phyloP scores from a whole-genome alignment of 768 basidiomycete species.

The Leucogyrophana mollusca region DNA sequence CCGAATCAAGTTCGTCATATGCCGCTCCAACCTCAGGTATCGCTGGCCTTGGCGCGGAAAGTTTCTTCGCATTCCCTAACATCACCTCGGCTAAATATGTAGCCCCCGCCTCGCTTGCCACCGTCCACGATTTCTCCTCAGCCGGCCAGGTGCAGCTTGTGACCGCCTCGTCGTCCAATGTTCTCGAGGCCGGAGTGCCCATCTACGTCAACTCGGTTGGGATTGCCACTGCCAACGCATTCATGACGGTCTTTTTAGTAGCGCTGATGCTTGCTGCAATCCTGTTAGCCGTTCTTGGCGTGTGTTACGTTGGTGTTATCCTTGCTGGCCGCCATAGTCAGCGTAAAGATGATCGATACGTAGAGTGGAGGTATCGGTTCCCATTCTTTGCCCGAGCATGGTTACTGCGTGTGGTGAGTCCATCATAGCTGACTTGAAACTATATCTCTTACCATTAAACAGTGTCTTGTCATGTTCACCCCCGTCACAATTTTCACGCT shows the following conservation, averaged over 20 bases:
- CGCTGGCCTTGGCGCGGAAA: slow-evolving; percentile 5
- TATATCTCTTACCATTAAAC: slow-evolving; percentile 4
- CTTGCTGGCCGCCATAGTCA: slow-evolving; percentile 17
- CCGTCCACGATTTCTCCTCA: slow-evolving; percentile 21
- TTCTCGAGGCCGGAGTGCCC: slow-evolving; percentile 78
- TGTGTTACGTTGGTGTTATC: slow-evolving; percentile 49
- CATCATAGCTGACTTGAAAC: neutral
- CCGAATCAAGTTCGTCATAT: slow-evolving; percentile 1
- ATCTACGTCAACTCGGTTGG: slow-evolving; percentile 76
- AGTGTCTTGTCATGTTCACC: slow-evolving; percentile 63
- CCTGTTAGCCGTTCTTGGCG: slow-evolving; percentile 44
- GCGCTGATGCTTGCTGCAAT: slow-evolving; percentile 69
- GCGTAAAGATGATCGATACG: slow-evolving; percentile 15
- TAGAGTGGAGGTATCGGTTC: slow-evolving; percentile 34
- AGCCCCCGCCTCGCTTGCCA: slow-evolving; percentile 12
- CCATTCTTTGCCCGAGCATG: slow-evolving; percentile 53
- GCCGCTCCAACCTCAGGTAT: slow-evolving; percentile 2
- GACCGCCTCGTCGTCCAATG: slow-evolving; percentile 58
- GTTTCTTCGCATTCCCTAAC: slow-evolving; percentile 10
- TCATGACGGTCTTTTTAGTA: slow-evolving; percentile 83
- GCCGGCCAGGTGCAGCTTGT: slow-evolving; percentile 57
- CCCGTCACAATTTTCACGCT: slow-evolving; percentile 79
- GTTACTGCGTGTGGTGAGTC: slow-evolving; percentile 65
- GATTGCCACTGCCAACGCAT: slow-evolving; percentile 84
- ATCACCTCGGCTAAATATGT: slow-evolving; percentile 5